Evolutionary conservation across 331 rosid species (phyloP).

Genomic region (Erythrophleum ivorense): DNA sequence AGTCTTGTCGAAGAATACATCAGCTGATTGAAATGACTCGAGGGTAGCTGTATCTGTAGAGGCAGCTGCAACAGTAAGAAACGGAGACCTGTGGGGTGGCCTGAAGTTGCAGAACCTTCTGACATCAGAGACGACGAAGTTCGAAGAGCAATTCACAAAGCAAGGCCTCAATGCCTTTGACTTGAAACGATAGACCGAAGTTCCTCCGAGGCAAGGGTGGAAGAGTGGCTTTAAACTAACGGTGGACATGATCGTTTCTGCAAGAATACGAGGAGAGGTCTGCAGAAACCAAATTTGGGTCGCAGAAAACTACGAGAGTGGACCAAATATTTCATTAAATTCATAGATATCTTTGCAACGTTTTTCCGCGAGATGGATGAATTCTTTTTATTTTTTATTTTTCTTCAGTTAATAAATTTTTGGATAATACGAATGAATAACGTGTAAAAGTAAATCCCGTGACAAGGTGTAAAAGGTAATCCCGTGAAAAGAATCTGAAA

Average conservation of each 20-base stretch:
- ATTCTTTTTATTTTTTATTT: background rate
- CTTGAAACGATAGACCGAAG: constrained; percentile 26
- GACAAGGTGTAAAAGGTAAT: too few species aligned
- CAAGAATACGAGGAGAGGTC: constrained; percentile 26
- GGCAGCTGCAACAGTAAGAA: constrained; percentile 49
- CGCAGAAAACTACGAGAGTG: constrained; percentile 2
- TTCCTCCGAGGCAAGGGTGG: constrained; percentile 35
- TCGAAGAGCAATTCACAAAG: constrained; percentile 43
- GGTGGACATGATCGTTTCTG: constrained; percentile 63
- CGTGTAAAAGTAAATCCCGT: too few species aligned
- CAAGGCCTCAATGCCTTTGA: constrained; percentile 43
- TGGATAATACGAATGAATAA: too few species aligned
- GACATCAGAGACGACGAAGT: constrained; percentile 32
- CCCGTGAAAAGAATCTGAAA: too few species aligned
- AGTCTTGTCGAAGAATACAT: constrained; percentile 50
- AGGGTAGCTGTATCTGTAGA: constrained; percentile 50
- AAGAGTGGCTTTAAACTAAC: constrained; percentile 57
- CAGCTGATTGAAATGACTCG: constrained; percentile 52
- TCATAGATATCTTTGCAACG: background rate
- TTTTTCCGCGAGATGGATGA: constrained; percentile 5
- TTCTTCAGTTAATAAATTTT: too few species aligned
- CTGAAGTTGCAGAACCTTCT: constrained; percentile 48
- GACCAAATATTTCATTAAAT: background rate
- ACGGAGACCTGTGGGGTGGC: constrained; percentile 36
- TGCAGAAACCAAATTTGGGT: constrained; percentile 11